Conservation (phyloP, 306 rosid genomes). For the Psophocarpus tetragonolobus region DNA sequence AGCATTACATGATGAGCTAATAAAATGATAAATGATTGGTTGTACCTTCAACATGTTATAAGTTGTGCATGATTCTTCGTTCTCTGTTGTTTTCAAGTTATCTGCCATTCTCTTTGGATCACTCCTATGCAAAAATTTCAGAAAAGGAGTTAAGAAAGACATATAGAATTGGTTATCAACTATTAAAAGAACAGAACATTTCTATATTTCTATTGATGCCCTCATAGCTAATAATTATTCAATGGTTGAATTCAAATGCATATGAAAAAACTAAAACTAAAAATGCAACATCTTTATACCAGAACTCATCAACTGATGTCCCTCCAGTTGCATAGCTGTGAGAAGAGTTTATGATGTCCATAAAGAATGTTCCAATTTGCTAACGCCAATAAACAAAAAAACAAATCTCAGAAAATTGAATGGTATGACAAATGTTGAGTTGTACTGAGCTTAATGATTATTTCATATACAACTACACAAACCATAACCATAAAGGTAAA, state of each 20-base stretch:
- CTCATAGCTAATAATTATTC: slow-evolving; percentile 20
- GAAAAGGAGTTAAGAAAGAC: slow-evolving; percentile 15
- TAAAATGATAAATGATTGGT: background rate
- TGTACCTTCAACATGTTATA: slow-evolving; percentile 93
- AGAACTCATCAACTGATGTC: slow-evolving; percentile 75
- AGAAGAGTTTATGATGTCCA: slow-evolving; percentile 83
- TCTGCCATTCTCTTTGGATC: slow-evolving; percentile 72
- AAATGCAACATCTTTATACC: slow-evolving; percentile 53
- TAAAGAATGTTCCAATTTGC: slow-evolving; percentile 80
- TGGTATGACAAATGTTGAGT: background rate
- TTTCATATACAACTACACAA: background rate
- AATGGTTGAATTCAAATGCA: slow-evolving; percentile 10
- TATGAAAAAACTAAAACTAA: slow-evolving; percentile 25
- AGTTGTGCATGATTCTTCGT: slow-evolving; percentile 87
- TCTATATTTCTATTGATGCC: background rate
- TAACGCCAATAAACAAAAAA: slow-evolving; percentile 36
- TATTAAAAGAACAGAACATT: background rate
- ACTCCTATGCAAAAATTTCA: slow-evolving; percentile 45
- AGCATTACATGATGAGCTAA: slow-evolving; percentile 10
- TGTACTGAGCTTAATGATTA: background rate
- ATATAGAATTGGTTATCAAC: slow-evolving; percentile 3
- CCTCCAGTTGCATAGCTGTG: slow-evolving; percentile 99
- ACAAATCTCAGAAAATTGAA: slow-evolving; percentile 19
- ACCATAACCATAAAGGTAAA: slow-evolving; percentile 4
- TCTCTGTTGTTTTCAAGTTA: slow-evolving; percentile 55